Percentiles rank a stretch among this genome's conserved stretches.
These are phyloP conservation scores for Paramecium sonneborni DNA, from an alignment of 73 alveolate species.

Conservation along the genomic window DNA sequence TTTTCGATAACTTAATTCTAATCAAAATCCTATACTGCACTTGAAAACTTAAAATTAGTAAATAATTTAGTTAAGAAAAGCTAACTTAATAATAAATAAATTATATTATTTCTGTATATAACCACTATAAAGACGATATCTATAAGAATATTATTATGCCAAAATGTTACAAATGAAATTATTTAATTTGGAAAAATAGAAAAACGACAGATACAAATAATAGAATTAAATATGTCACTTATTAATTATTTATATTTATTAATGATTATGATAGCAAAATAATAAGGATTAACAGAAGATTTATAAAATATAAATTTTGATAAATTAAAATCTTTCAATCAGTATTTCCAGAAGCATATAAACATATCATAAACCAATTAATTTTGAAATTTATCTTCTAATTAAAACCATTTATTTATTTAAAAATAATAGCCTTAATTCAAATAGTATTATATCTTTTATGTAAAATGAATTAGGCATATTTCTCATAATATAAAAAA, in stretches of 20 bases:
- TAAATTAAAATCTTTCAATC: background rate
- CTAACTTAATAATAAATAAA: background rate
- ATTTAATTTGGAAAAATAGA: background rate
- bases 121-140: no score
- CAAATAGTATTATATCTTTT: no score
- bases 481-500: no score
- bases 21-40: background rate
- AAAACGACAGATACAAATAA: background rate
- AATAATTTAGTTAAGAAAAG: background rate
- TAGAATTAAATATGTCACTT: background rate
- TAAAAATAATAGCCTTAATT: no score
- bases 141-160: background rate
- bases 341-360: no score
- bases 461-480: no score
- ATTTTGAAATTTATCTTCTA: background rate
- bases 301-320: background rate
- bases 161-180: background rate
- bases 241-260: no score
- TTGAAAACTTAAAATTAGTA: background rate
- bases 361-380: background rate
- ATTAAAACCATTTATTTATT: no score
- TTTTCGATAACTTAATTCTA: background rate
- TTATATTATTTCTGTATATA: background rate
- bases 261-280: background rate
- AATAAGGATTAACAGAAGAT: background rate